Base-by-base conservation (phyloP, 2,329 filamentous ascomycete genomes). In the Didymosphaeria variabile region DNA sequence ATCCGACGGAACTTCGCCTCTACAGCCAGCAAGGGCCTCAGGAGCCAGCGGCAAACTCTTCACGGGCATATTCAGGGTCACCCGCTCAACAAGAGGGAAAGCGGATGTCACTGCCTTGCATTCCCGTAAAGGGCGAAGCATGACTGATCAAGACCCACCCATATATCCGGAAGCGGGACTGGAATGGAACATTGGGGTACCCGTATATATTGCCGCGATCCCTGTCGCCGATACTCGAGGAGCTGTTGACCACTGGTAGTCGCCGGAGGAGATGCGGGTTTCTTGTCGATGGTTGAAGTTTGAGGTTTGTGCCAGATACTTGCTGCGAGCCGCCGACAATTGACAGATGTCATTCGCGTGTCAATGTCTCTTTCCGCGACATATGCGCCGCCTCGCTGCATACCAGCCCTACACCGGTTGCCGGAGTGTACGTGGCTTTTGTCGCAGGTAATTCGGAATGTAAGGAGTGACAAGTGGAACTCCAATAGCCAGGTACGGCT, bases 261-360 rank as follows among this genome's bases (percentile, higher is more conserved):
- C 12, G 7, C 10, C 12, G 26, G 6, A 15, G 15, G 10, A 32
- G 17, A 34, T 34, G 44, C 12, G n/a, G 29, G 13, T 29, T 10
- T 42, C 34, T 13, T 31, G 34, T 21, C 19, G n/a, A n/a, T 34
- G 15, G 34, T 50, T 50, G 5, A 42, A 15, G 7, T 44, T 19
- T 38, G 31, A 34, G 26, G 13, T 40, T 44, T 19, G 15, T 31
- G 19, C 44, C 51, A n/a, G 53, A 40, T 40, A 19, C 49, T 47
- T 38, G 36, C 34, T 50, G 56, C 46, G 46, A 59, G 57, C 61
- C 56, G 55, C 32, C 34, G 21, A 38, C 21, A n/a, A 17, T 36
- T 66, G 61, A 66, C 63, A 64, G 63, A 59, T 66, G 56, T 52
- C 56, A 58, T 34, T 55, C 53, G 42, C 53, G 53, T 55, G 53